These are phyloP conservation scores for Huntiella omanensis DNA, from an alignment of 2,329 filamentous ascomycete species.

Conservation along the genomic window DNA sequence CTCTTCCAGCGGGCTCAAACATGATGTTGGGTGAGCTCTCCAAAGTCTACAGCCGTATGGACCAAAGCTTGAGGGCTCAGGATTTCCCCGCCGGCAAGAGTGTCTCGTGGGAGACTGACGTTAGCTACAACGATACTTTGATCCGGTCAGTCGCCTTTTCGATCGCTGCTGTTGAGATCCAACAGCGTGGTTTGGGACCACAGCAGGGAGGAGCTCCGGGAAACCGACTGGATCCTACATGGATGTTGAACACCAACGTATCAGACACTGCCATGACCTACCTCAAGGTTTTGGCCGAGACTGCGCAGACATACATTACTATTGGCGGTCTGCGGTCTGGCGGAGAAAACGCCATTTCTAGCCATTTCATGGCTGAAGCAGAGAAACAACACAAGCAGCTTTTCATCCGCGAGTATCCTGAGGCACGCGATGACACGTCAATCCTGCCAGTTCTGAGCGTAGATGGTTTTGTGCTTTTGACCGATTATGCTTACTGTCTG, in stretches of 20 bases:
- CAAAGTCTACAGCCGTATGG: constrained; percentile 39
- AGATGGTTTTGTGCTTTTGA: constrained; percentile 65
- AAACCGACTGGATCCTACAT: not conserved
- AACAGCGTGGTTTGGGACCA: constrained; percentile 61
- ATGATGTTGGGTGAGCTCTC: constrained; percentile 33
- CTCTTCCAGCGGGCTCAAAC: not conserved
- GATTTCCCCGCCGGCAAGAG: constrained; percentile 25
- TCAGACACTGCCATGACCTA: constrained; percentile 72
- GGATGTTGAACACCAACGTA: constrained; percentile 23
- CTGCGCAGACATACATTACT: constrained; percentile 65
- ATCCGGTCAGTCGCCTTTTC: constrained; percentile 59
- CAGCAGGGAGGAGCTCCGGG: not conserved
- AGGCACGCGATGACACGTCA: constrained; percentile 25
- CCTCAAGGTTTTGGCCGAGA: constrained; percentile 74
- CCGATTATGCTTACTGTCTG: constrained; percentile 57
- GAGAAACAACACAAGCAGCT: constrained; percentile 9
- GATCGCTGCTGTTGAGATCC: constrained; percentile 76
- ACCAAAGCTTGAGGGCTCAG: constrained; percentile 39
- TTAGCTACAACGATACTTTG: constrained; percentile 34
- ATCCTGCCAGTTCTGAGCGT: constrained; percentile 39
- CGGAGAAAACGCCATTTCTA: constrained; percentile 11
- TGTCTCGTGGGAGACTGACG: constrained; percentile 12
- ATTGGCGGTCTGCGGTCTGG: constrained; percentile 47
- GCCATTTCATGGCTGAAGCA: constrained; percentile 12
- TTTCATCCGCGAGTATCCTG: constrained; percentile 8